Percentiles rank a stretch among this genome's conserved stretches.
These are phyloP conservation scores for Wickerhamiella lipophila DNA, from an alignment of 805 yeast genomes.

Conservation along the genomic window DNA sequence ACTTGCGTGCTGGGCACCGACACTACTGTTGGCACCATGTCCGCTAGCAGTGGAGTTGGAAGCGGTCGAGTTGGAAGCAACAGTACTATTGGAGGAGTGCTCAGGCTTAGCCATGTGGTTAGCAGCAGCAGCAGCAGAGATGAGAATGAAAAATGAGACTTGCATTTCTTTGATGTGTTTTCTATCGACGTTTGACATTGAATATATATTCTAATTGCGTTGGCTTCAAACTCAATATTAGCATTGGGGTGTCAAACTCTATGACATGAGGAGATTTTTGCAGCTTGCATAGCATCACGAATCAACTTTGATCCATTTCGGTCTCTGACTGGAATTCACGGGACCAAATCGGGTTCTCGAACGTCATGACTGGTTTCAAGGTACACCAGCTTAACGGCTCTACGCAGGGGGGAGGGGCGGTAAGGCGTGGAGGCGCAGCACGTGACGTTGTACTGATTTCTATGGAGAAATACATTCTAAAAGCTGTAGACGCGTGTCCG, in stretches of 20 bases:
- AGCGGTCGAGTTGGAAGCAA: neutral
- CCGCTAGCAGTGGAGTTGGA: neutral
- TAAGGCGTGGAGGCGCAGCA: constrained; percentile 1
- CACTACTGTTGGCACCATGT: neutral
- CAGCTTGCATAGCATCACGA: no score
- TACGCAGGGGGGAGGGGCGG: neutral
- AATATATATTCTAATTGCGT: neutral
- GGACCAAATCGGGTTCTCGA: neutral
- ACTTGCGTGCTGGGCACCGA: neutral
- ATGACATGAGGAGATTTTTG: no score
- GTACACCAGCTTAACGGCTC: neutral
- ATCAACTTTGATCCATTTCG: no score
- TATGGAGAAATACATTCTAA: neutral
- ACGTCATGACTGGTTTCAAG: neutral
- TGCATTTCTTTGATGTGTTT: neutral
- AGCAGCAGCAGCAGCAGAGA: neutral
- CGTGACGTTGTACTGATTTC: neutral
- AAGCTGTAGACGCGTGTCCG: no score
- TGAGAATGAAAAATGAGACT: neutral
- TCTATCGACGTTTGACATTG: neutral
- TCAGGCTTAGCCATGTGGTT: neutral
- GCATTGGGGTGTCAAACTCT: neutral
- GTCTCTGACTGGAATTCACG: neutral
- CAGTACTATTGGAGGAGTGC: neutral
- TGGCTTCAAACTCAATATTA: neutral